These are phyloP conservation scores for Neocucurbitaria cava DNA, from an alignment of 2,329 filamentous ascomycete genomes.

Conservation along the genomic window DNA sequence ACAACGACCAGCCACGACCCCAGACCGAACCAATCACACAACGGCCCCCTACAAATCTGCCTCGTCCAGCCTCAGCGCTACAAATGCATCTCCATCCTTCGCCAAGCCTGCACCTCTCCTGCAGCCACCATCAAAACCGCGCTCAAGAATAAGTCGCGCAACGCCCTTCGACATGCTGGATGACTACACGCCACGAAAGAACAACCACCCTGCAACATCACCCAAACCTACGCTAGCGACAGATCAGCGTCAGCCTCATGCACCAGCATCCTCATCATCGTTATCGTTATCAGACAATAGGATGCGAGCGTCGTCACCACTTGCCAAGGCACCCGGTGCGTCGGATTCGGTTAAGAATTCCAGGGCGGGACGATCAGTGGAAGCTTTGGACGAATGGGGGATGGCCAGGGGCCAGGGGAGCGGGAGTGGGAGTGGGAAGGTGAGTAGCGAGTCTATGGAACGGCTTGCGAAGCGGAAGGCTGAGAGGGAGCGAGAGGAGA, in stretches of 20 bases:
- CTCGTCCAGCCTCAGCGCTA: background rate
- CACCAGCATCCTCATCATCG: too few relatives aligned
- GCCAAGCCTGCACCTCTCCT: slow-evolving; percentile 29
- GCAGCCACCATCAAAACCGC: slow-evolving; percentile 11
- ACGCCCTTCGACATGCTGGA: slow-evolving; percentile 39
- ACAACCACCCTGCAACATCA: background rate
- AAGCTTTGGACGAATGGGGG: slow-evolving; percentile 16
- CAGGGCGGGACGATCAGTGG: slow-evolving; percentile 2
- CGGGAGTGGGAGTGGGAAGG: background rate
- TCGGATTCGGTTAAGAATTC: background rate
- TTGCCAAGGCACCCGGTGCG: background rate
- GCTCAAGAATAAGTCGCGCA: slow-evolving; percentile 21
- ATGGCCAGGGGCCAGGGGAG: background rate
- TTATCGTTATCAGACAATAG: background rate
- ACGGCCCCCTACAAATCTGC: background rate
- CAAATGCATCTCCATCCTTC: slow-evolving; percentile 12
- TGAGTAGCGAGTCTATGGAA: slow-evolving; percentile 31
- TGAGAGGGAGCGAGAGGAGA: slow-evolving; percentile 31
- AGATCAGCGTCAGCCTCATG: background rate
- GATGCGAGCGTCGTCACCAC: slow-evolving; percentile 4
- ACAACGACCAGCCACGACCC: background rate
- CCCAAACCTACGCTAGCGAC: slow-evolving; percentile 2
- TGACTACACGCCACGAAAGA: slow-evolving; percentile 19
- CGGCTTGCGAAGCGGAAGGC: slow-evolving; percentile 42
- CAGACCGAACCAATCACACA: slow-evolving; percentile 1